phyloP scores from a whole-genome alignment of 345 rosid species.

The Pistacia atlantica region DNA sequence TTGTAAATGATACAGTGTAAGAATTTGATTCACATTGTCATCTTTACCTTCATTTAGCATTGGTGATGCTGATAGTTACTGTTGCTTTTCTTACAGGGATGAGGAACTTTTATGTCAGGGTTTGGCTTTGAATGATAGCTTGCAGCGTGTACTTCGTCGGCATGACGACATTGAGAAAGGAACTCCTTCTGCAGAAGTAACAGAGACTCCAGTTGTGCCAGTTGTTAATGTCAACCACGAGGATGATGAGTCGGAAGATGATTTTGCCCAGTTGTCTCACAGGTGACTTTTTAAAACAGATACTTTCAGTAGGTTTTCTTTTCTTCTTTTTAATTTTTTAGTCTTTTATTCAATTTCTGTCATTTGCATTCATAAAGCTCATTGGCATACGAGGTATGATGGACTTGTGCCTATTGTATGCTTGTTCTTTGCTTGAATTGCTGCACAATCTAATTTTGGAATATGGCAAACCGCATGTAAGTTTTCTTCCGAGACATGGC shows the following conservation, averaged over 20 bases:
- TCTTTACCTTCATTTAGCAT: slow-evolving; percentile 8
- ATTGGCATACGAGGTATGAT: not conserved
- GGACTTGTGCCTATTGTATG: not conserved
- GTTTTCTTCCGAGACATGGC: not conserved
- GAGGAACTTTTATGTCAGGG: slow-evolving; percentile 86
- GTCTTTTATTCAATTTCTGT: not conserved
- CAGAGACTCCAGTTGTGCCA: slow-evolving; percentile 49
- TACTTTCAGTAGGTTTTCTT: not conserved
- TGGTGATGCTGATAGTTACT: slow-evolving; percentile 24
- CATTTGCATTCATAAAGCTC: not conserved
- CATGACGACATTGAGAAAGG: slow-evolving; percentile 87
- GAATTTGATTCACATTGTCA: slow-evolving; percentile 25
- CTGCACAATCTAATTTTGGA: not conserved
- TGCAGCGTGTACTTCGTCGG: slow-evolving; percentile 79
- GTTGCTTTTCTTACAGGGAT: slow-evolving; percentile 47
- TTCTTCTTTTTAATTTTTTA: not conserved
- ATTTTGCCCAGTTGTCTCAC: slow-evolving; percentile 78
- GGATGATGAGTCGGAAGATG: slow-evolving; percentile 90
- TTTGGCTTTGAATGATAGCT: slow-evolving; percentile 74
- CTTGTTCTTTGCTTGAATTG: not conserved
- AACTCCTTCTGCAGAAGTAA: slow-evolving; percentile 35
- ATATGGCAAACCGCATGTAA: not conserved
- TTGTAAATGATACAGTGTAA: slow-evolving; percentile 75
- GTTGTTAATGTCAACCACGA: slow-evolving; percentile 62
- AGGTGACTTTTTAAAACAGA: slow-evolving; percentile 40